Evolutionary conservation across 2,329 filamentous ascomycete genomes (phyloP).

Genomic region (Cercospora brassicicola): DNA sequence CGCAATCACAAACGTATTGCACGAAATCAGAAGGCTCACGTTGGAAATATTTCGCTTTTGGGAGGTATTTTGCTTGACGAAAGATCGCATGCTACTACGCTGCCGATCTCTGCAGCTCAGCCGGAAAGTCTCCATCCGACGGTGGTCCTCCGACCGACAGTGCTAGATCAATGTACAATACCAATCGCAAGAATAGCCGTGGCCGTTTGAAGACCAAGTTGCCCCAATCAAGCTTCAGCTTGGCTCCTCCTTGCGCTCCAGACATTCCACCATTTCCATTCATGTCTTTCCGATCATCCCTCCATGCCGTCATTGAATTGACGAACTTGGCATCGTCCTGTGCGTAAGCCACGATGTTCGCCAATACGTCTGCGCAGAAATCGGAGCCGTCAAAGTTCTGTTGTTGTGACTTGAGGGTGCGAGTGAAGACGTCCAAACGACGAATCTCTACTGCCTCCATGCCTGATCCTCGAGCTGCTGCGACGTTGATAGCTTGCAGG

Average conservation of each 20-base stretch:
- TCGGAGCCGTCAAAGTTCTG: constrained; percentile 28
- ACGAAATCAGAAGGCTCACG: neutral
- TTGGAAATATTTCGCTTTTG: neutral
- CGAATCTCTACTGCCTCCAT: constrained; percentile 26
- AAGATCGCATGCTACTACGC: neutral
- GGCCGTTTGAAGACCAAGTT: constrained; percentile 29
- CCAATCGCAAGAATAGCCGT: constrained; percentile 24
- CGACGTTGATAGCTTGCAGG: constrained; percentile 27
- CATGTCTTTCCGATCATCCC: constrained; percentile 19
- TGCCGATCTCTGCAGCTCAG: constrained; percentile 25
- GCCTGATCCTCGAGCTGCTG: constrained; percentile 25
- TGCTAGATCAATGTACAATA: constrained; percentile 26
- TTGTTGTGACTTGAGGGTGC: constrained; percentile 25
- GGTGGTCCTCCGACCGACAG: constrained; percentile 26
- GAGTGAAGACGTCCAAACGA: constrained; percentile 26
- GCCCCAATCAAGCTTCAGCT: constrained; percentile 28
- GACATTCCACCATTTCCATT: constrained; percentile 12
- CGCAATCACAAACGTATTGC: neutral
- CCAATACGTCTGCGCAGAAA: constrained; percentile 26
- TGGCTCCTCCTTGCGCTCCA: constrained; percentile 9
- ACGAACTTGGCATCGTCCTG: constrained; percentile 27
- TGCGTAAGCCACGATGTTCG: constrained; percentile 28
- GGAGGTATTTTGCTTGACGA: neutral
- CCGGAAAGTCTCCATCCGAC: constrained; percentile 25
- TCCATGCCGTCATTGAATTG: constrained; percentile 25